Evolutionary conservation across 1,139 yeast species (phyloP).

Genomic region (Meyerozyma athensensis): DNA sequence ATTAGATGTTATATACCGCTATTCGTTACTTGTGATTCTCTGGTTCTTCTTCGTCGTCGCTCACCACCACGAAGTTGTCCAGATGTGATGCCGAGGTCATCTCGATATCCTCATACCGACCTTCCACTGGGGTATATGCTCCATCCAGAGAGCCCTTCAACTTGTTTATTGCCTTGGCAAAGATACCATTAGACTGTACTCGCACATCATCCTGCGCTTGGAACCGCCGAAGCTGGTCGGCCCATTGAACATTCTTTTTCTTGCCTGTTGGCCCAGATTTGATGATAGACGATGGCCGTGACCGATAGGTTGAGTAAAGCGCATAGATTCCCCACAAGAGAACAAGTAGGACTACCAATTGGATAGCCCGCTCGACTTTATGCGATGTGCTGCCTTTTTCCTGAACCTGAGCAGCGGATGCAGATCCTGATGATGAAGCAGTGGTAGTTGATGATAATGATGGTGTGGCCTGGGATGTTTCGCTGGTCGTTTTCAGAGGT

Average conservation of each 20-base stretch:
- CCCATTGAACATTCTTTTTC: conserved; percentile 58
- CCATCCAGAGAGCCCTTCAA: conserved; percentile 30
- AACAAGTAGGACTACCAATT: conserved; percentile 35
- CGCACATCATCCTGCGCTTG: conserved; percentile 28
- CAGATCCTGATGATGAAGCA: conserved; percentile 3
- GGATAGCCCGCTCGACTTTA: conserved; percentile 34
- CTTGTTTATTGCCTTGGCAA: conserved; percentile 38
- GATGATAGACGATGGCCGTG: conserved; percentile 43
- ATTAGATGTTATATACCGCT: too few relatives aligned
- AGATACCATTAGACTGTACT: conserved; percentile 22
- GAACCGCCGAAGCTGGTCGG: conserved; percentile 42
- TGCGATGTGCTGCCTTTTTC: not conserved
- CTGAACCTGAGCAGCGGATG: not conserved
- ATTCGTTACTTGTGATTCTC: too few relatives aligned
- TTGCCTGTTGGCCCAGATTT: conserved; percentile 32
- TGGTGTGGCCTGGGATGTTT: not conserved
- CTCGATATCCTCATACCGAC: conserved; percentile 32
- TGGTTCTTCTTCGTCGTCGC: conserved; percentile 38
- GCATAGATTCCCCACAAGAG: conserved; percentile 43
- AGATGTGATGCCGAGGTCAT: conserved; percentile 13
- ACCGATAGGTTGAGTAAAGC: conserved; percentile 31
- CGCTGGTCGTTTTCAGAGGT: conserved; percentile 5
- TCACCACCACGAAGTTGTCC: conserved; percentile 37
- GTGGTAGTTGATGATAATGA: conserved; percentile 6
- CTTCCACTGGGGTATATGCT: conserved; percentile 21